phyloP scores from a whole-genome alignment of 306 rosid species.

The Neltuma alba region DNA sequence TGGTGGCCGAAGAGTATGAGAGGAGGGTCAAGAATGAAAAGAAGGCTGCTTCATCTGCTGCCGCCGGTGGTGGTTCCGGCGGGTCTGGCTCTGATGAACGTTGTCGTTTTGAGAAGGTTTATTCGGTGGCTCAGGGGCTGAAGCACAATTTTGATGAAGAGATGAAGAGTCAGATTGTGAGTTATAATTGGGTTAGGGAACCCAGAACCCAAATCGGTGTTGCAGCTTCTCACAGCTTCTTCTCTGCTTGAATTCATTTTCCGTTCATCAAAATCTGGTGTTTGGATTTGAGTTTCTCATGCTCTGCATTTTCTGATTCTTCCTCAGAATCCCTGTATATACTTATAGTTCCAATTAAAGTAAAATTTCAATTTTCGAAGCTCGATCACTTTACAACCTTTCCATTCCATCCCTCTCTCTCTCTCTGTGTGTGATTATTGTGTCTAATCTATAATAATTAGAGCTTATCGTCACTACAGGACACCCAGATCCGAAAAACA shows the following conservation, averaged over 20 bases:
- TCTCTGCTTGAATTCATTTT: constrained; percentile 59
- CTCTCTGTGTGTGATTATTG: neutral
- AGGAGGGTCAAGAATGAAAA: constrained; percentile 49
- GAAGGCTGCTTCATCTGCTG: neutral
- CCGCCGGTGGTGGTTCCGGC: neutral
- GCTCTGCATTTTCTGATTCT: neutral
- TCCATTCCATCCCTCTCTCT: neutral
- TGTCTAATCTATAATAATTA: neutral
- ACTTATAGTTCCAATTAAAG: neutral
- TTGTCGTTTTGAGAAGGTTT: constrained; percentile 28
- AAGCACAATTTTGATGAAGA: constrained; percentile 28
- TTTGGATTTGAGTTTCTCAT: neutral
- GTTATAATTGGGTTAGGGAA: constrained; percentile 40
- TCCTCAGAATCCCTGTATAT: constrained; percentile 15
- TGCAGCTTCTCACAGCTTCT: constrained; percentile 70
- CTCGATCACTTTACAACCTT: neutral
- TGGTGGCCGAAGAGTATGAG: constrained; percentile 79
- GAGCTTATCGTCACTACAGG: neutral
- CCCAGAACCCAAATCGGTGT: constrained; percentile 62
- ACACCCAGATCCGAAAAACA: neutral
- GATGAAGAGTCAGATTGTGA: constrained; percentile 27
- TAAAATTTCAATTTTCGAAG: neutral
- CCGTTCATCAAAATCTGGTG: neutral
- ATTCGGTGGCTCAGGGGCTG: constrained; percentile 34
- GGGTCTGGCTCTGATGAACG: neutral